Evolutionary conservation across 805 yeast species (phyloP).

Genomic region (Saccharomycopsis schoenii): DNA sequence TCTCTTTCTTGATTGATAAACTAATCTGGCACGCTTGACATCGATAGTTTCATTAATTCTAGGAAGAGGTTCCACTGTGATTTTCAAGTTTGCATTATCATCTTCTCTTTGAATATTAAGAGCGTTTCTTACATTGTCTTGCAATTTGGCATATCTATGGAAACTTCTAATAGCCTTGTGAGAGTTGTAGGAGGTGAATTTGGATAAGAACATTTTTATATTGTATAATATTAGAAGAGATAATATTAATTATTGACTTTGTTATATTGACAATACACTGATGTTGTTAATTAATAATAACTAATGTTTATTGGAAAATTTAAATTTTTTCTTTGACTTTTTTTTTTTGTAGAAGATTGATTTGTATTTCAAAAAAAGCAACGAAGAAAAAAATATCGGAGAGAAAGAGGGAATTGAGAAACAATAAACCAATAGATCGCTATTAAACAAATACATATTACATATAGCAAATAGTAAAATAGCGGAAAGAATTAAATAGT

Average conservation of each 20-base stretch:
- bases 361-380: not conserved
- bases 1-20: slow-evolving; percentile 88
- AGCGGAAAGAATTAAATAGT: no score
- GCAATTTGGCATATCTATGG: not conserved
- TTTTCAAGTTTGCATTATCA: slow-evolving; percentile 21
- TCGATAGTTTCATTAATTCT: slow-evolving; percentile 66
- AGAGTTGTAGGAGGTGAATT: not conserved
- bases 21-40: slow-evolving; percentile 72
- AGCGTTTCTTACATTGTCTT: not conserved
- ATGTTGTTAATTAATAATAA: not conserved
- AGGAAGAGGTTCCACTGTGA: slow-evolving; percentile 70
- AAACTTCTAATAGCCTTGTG: not conserved
- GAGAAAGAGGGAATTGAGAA: not conserved
- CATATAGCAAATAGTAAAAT: no score
- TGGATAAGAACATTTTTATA: not conserved
- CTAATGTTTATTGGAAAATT: not conserved
- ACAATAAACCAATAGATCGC: not conserved
- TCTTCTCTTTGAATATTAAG: not conserved
- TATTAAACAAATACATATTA: not conserved
- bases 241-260: no score
- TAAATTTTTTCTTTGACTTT: not conserved
- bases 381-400: not conserved
- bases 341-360: not conserved
- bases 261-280: no score
- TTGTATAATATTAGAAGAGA: no score